Evolutionary conservation across 768 basidiomycete species (phyloP).

Genomic region (Russula abietina): DNA sequence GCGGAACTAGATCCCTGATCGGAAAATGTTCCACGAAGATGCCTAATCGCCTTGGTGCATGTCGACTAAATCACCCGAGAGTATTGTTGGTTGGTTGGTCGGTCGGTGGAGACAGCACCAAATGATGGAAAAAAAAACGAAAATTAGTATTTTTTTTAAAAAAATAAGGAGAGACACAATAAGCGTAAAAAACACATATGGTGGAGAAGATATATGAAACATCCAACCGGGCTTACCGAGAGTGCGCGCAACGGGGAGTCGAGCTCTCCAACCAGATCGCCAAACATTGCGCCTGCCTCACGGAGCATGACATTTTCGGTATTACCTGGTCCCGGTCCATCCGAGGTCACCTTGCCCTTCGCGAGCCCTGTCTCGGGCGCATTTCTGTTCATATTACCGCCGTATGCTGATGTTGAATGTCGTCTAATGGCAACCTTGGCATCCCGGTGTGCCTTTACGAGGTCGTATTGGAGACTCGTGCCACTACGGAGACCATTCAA

Average conservation of each 20-base stretch:
- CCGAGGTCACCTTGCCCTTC: slow-evolving; percentile 26
- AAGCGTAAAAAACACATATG: not conserved
- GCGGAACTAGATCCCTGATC: slow-evolving; percentile 33
- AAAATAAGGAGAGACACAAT: not conserved
- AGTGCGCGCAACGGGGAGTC: slow-evolving; percentile 71
- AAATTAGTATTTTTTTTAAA: too few species aligned
- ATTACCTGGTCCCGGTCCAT: not conserved
- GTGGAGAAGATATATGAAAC: not conserved
- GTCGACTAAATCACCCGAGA: slow-evolving; percentile 40
- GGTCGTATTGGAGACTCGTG: slow-evolving; percentile 74
- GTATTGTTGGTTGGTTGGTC: too few species aligned
- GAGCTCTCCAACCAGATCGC: slow-evolving; percentile 71
- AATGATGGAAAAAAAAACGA: not conserved
- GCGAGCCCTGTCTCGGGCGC: slow-evolving; percentile 3
- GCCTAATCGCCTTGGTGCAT: slow-evolving; percentile 53
- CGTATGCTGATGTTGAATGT: not conserved
- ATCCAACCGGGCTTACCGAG: slow-evolving; percentile 43
- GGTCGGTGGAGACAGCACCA: not conserved
- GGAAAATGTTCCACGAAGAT: slow-evolving; percentile 61
- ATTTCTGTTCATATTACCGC: not conserved
- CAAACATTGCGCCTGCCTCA: slow-evolving; percentile 69
- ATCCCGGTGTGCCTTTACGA: slow-evolving; percentile 54
- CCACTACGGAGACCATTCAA: slow-evolving; percentile 84
- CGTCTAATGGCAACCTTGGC: slow-evolving; percentile 38
- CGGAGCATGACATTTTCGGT: slow-evolving; percentile 41